Conservation (phyloP, 2,329 filamentous ascomycete genomes). For the Xylaria polymorpha region DNA sequence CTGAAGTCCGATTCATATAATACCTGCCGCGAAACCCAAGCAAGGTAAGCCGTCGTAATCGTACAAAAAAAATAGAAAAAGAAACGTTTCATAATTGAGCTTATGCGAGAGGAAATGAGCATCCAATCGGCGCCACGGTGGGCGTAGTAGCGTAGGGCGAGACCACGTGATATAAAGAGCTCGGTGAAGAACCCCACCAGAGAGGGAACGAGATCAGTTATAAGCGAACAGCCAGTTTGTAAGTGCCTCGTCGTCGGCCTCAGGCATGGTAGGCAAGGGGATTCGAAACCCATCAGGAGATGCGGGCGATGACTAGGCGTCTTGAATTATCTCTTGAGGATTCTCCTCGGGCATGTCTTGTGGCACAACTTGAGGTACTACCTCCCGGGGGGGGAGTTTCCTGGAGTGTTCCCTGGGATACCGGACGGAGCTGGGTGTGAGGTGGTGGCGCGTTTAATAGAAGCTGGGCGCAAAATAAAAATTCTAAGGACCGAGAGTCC, state of each 20-base stretch:
- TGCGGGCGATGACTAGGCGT: constrained; percentile 38
- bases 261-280: background rate
- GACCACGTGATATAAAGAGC: background rate
- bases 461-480: constrained; percentile 58
- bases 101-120: background rate
- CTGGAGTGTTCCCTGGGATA: constrained; percentile 3
- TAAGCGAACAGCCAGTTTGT: constrained; percentile 22
- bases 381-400: constrained; percentile 14
- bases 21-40: background rate
- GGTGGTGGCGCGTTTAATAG: constrained; percentile 48
- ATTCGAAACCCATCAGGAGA: constrained; percentile 21
- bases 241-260: background rate
- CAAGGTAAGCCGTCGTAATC: constrained; percentile 6
- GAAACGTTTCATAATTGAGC: background rate
- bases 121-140: background rate
- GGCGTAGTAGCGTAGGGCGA: background rate
- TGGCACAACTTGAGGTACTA: constrained; percentile 10
- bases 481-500: constrained; percentile 60
- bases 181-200: background rate
- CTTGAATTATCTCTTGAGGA: constrained; percentile 32
- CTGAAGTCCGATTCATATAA: background rate
- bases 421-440: constrained; percentile 22
- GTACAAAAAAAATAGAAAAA: constrained; percentile 7
- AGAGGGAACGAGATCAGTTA: background rate
- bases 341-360: constrained; percentile 21